These are phyloP conservation scores for Keqinozyma sinolaborantium DNA, from an alignment of 1,139 yeast genomes.

Conservation along the genomic window DNA sequence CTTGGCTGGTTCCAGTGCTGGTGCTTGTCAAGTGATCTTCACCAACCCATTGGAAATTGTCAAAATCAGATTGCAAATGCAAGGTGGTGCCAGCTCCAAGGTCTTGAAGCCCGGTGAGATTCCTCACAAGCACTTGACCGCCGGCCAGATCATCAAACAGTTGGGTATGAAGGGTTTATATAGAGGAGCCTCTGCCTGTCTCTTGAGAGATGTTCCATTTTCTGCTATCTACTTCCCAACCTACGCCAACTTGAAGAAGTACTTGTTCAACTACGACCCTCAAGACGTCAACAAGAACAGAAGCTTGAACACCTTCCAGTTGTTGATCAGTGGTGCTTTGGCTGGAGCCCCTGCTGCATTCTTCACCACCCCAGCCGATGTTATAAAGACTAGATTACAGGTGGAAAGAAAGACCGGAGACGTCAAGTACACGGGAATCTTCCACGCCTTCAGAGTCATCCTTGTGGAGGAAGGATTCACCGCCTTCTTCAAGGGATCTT, in stretches of 20 bases:
- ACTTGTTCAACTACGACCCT: constrained; percentile 83
- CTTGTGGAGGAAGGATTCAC: constrained; percentile 68
- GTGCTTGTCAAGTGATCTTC: constrained; percentile 94
- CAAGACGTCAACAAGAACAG: constrained; percentile 44
- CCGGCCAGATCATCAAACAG: constrained; percentile 70
- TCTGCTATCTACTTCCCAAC: constrained; percentile 97
- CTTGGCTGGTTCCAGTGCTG: constrained; percentile 89
- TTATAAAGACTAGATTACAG: constrained; percentile 91
- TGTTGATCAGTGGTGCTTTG: constrained; percentile 83
- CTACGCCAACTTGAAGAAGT: constrained; percentile 86
- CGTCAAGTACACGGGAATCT: constrained; percentile 69
- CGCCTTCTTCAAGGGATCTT: constrained; percentile 95
- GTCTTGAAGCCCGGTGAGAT: constrained; percentile 39
- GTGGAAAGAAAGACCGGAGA: constrained; percentile 80
- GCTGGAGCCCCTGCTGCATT: constrained; percentile 99
- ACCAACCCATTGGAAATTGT: constrained; percentile 96
- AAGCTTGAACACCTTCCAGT: constrained; percentile 71
- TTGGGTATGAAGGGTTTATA: constrained; percentile 85
- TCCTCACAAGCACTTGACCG: constrained; percentile 50
- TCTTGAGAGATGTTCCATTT: constrained; percentile 93
- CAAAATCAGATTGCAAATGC: constrained; percentile 91
- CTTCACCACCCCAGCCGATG: constrained; percentile 94
- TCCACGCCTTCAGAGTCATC: constrained; percentile 74
- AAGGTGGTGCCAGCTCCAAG: constrained; percentile 62
- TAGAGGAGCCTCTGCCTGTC: constrained; percentile 89